phyloP scores from a whole-genome alignment of 116 monocot species.

The Iris pallida region DNA sequence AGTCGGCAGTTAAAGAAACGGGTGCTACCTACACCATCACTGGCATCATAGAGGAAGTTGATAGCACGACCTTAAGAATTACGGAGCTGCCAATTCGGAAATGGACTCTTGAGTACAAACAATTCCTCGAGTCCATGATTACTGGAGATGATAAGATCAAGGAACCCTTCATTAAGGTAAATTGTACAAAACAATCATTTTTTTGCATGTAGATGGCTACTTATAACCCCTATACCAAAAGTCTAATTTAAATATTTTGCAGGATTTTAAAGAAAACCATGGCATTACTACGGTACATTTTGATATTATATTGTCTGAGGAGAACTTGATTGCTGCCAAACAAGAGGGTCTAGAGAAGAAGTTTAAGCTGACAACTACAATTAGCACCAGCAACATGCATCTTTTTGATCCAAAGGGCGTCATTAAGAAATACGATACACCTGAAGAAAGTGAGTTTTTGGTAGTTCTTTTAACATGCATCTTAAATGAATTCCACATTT shows the following conservation, averaged over 20 bases:
- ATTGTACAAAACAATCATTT: not conserved
- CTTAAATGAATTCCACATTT: not conserved
- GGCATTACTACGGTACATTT: constrained; percentile 65
- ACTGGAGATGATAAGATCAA: constrained; percentile 75
- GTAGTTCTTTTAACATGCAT: not conserved
- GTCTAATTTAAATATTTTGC: not conserved
- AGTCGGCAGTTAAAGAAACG: constrained; percentile 60
- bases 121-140: constrained; percentile 68
- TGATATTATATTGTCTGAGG: constrained; percentile 60
- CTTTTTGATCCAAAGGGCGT: constrained; percentile 71
- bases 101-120: constrained; percentile 94
- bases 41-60: constrained; percentile 66
- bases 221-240: not conserved
- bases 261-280: constrained; percentile 69
- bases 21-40: constrained; percentile 75
- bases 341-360: constrained; percentile 78
- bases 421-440: constrained; percentile 73
- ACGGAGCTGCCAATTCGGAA: constrained; percentile 83
- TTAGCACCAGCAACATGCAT: constrained; percentile 88
- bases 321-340: constrained; percentile 59
- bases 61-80: constrained; percentile 53
- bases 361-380: constrained; percentile 70
- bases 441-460: constrained; percentile 64
- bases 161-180: constrained; percentile 83
- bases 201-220: not conserved